Conservation (phyloP, 163 green algal species). For the Scenedesmus sp. region DNA sequence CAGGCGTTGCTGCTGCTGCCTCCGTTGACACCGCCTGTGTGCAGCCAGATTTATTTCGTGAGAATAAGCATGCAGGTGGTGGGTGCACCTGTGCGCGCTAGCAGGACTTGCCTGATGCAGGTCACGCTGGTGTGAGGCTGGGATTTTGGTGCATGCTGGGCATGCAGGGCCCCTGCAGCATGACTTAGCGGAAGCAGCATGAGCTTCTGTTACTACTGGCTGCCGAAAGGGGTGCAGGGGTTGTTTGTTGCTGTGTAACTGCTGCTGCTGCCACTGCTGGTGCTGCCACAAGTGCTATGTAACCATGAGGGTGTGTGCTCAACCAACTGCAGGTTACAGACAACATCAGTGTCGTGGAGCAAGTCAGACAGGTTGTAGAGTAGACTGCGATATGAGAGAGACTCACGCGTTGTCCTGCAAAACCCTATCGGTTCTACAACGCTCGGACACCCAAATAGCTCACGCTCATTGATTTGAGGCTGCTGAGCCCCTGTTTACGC, state of each 20-base stretch:
- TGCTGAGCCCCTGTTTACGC: neutral
- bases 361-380: neutral
- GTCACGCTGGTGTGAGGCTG: neutral
- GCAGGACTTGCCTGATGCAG: neutral
- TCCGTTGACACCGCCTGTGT: neutral
- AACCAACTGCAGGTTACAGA: neutral
- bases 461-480: no score
- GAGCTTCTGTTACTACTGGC: no score
- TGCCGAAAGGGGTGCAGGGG: neutral
- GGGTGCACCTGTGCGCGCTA: neutral
- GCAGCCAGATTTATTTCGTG: neutral
- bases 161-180: neutral
- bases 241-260: neutral
- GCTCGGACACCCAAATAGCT: neutral
- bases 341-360: neutral
- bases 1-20: neutral
- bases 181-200: neutral
- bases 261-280: neutral
- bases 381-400: neutral
- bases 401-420: neutral
- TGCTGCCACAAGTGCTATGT: neutral
- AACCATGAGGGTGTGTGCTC: neutral
- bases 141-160: neutral
- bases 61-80: neutral
- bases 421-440: neutral